Evolutionary conservation across 2,329 filamentous ascomycete species (phyloP).

Genomic region (Alternaria brassicicola): DNA sequence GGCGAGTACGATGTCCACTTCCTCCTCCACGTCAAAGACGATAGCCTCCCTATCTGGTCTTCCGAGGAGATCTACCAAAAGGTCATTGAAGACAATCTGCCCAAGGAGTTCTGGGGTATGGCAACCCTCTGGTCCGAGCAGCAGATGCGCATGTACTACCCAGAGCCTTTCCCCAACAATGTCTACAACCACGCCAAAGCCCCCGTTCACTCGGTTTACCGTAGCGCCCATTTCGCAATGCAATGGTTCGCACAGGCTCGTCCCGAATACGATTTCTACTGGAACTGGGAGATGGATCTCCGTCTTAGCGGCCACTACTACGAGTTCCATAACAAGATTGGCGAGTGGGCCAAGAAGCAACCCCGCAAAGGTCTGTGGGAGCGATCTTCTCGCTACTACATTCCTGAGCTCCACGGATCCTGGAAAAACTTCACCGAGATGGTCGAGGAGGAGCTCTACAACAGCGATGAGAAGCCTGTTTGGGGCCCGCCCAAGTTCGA

Average conservation of each 20-base stretch:
- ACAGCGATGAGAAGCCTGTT: conserved; percentile 58
- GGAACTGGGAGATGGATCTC: conserved; percentile 92
- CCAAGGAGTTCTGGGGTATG: conserved; percentile 85
- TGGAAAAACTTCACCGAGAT: conserved; percentile 71
- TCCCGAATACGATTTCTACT: conserved; percentile 62
- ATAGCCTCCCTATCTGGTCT: conserved; percentile 76
- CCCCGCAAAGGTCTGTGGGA: conserved; percentile 77
- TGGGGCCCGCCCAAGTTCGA: conserved; percentile 66
- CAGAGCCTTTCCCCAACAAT: conserved; percentile 81
- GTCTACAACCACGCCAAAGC: conserved; percentile 64
- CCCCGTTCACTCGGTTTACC: conserved; percentile 89
- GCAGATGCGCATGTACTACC: conserved; percentile 90
- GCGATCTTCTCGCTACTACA: conserved; percentile 73
- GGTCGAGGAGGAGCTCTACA: conserved; percentile 65
- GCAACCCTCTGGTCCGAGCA: conserved; percentile 92
- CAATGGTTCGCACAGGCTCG: conserved; percentile 60
- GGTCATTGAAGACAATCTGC: conserved; percentile 71
- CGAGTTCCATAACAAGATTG: conserved; percentile 73
- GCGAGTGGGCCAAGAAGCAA: conserved; percentile 68
- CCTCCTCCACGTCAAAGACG: conserved; percentile 83
- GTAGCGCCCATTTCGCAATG: conserved; percentile 60
- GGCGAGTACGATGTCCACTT: conserved; percentile 88
- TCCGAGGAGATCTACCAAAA: conserved; percentile 71
- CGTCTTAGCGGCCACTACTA: conserved; percentile 83
- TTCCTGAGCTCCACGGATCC: conserved; percentile 69